Evolutionary conservation across 345 rosid species (phyloP), one percentile per base, ranked within the genome.

Genomic region (Crucihimalaya himalaica): DNA sequence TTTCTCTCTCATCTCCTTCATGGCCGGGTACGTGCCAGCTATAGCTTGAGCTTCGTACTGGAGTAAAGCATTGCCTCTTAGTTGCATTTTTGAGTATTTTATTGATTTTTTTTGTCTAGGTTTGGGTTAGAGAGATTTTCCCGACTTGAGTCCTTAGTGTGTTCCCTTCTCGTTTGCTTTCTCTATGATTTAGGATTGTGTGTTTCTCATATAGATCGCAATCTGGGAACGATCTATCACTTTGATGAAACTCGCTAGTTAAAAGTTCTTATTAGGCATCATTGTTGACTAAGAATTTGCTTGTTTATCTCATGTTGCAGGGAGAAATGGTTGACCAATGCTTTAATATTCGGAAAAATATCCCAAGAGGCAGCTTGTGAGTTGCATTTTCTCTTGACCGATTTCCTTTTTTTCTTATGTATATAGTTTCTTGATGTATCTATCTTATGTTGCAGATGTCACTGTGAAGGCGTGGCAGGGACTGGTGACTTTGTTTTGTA

Each of bases 331-430:
- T 72, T 89, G 61, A 70, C 75, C 15, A 87, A 77, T 61, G 81
- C 82, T 52, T 65, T 88, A 81, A 84, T 75, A 68, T 73, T 79
- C 71, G 70, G 83, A 66, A 55, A 25, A 45, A 53, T 91, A n/a
- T 79, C 98, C 0, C 64, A 79, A 66, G 84, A 85, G 48, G 79
- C 86, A 75, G 88, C 90, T 74, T 83, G 97, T 93, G 83, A 89
- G 97, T 77, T 64, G 79, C 52, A 31, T 64, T 52, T 21, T 21
- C 16, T 31, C 61, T 55, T 12, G 48, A 7, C 25, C 8, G 29
- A 66, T 21, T 68, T 35, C 59, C 29, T 68, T 70, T 69, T 71
- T 61, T 25, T 45, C 54, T 15, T 69, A 21, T 72, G 35, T 65
- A 5, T 46, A 51, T 51, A 13, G 59, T 68, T 59, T 50, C 18